A percentile compares a stretch with the other conserved stretches of the same genome.
Conservation (phyloP, 331 rosid species). For the Cydonia oblonga region DNA sequence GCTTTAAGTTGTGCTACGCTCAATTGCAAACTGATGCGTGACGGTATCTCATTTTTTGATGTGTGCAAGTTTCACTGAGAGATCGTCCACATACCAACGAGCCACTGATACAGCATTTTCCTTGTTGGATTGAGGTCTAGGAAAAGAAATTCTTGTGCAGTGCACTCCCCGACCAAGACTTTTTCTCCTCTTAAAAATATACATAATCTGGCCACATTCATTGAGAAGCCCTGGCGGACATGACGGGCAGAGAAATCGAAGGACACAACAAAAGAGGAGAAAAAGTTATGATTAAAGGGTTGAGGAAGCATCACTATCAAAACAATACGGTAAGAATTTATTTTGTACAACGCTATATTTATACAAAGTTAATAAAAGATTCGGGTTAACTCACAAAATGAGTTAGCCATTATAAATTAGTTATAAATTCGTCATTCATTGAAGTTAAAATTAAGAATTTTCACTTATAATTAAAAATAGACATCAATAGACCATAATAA, state of each 20-base stretch:
- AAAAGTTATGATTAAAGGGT: constrained; percentile 20
- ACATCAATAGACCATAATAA: too few species aligned
- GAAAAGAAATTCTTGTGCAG: neutral
- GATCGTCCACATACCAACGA: neutral
- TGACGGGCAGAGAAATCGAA: neutral
- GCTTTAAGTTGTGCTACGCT: neutral
- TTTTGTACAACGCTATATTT: neutral
- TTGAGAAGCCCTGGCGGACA: neutral
- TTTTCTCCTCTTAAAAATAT: neutral
- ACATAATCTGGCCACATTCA: neutral
- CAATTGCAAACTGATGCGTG: neutral
- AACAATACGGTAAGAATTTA: neutral
- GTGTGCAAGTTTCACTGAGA: neutral
- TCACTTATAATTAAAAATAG: fast-evolving
- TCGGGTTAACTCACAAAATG: too few species aligned
- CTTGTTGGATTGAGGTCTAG: neutral
- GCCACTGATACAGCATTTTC: neutral
- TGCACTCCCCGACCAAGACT: too few species aligned
- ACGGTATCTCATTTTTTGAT: neutral
- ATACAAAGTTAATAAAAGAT: neutral
- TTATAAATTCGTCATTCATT: too few species aligned
- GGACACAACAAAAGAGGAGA: neutral
- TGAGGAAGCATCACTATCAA: constrained; percentile 42
- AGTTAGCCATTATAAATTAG: too few species aligned
- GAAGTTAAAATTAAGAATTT: too few species aligned